phyloP scores from a whole-genome alignment of 2,329 filamentous ascomycete species.

The Decorospora gaudefroyi region DNA sequence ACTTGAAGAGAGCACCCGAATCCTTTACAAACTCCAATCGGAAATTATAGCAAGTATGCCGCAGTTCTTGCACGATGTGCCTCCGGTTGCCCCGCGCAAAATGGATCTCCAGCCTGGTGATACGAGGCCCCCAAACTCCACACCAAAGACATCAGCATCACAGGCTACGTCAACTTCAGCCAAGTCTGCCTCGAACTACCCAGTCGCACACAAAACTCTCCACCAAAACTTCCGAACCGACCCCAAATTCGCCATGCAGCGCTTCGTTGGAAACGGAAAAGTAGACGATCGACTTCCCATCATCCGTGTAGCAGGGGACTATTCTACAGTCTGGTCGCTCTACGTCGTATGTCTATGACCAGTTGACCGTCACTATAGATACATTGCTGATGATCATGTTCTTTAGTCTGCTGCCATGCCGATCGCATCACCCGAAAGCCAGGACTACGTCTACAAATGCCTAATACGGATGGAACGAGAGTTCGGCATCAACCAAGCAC shows the following conservation, averaged over 20 bases:
- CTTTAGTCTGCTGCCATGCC: constrained; percentile 34
- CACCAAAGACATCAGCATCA: neutral
- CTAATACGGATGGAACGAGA: constrained; percentile 66
- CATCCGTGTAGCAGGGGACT: constrained; percentile 39
- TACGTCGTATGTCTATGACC: constrained; percentile 25
- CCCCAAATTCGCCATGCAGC: neutral
- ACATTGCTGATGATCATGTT: neutral
- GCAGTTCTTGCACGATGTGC: constrained; percentile 42
- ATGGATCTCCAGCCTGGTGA: neutral
- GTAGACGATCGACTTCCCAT: constrained; percentile 34
- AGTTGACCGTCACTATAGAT: neutral
- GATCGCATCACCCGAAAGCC: constrained; percentile 27
- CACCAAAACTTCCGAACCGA: constrained; percentile 31
- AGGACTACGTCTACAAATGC: constrained; percentile 43
- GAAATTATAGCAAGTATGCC: constrained; percentile 45
- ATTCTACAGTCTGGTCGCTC: constrained; percentile 40
- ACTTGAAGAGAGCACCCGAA: constrained; percentile 30
- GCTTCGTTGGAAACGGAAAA: constrained; percentile 1
- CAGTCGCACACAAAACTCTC: constrained; percentile 16
- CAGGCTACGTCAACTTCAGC: neutral
- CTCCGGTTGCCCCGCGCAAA: constrained; percentile 18
- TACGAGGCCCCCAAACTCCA: neutral
- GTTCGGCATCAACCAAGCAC: constrained; percentile 43
- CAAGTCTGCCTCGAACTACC: neutral
- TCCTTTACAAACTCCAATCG: constrained; percentile 33